These are phyloP conservation scores for Phanerochaete carnosa DNA, from an alignment of 768 basidiomycete species.

Conservation along the genomic window DNA sequence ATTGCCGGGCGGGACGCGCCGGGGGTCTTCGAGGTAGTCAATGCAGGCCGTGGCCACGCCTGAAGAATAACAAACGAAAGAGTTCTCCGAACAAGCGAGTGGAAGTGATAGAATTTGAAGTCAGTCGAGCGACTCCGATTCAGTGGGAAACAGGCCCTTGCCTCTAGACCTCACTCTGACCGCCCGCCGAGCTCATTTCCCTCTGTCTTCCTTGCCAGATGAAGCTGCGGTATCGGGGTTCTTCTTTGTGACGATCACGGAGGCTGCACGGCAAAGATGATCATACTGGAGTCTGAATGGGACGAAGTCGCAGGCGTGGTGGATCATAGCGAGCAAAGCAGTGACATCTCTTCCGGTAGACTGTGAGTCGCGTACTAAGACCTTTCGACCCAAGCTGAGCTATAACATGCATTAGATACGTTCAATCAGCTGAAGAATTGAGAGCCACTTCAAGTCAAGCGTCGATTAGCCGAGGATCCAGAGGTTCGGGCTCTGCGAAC, in stretches of 20 bases:
- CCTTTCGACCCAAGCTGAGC: neutral
- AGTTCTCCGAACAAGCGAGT: neutral
- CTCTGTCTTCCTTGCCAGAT: neutral
- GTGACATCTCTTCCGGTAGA: neutral
- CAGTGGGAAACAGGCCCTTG: neutral
- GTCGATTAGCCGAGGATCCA: neutral
- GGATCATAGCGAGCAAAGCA: neutral
- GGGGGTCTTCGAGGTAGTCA: neutral
- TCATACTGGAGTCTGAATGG: constrained; percentile 17
- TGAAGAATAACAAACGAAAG: neutral
- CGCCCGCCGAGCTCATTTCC: neutral
- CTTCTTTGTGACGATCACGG: neutral
- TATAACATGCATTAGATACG: neutral
- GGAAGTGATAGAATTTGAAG: neutral
- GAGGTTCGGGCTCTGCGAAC: constrained; percentile 1
- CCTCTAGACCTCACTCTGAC: neutral
- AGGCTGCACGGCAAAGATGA: constrained; percentile 6
- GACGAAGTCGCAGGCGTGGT: constrained; percentile 12
- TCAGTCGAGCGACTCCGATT: neutral
- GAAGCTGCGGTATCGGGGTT: neutral
- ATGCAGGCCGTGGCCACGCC: neutral
- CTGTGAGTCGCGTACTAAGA: neutral
- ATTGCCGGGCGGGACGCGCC: neutral
- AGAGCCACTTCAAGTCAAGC: neutral
- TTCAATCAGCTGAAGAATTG: constrained; percentile 1